phyloP scores from a whole-genome alignment of 1,139 yeast species.

The Debaryomyces psychrophilus region DNA sequence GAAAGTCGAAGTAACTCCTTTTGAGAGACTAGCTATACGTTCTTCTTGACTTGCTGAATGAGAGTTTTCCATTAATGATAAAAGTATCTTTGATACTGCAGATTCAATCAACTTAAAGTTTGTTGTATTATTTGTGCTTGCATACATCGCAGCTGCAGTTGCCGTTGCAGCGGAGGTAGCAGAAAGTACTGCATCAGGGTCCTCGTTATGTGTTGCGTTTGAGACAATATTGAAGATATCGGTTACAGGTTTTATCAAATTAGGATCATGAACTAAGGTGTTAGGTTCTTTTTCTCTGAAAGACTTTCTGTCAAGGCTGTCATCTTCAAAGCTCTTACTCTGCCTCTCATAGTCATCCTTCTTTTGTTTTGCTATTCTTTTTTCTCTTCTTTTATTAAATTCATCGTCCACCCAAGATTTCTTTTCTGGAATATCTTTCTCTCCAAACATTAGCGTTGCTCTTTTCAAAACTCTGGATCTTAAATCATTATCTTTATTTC shows the following conservation, averaged over 20 bases:
- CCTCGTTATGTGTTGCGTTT: conserved; percentile 38
- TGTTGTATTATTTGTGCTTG: conserved; percentile 14
- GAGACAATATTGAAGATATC: conserved; percentile 43
- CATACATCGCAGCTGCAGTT: conserved; percentile 39
- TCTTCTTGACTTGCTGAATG: conserved; percentile 31
- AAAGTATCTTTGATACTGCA: conserved; percentile 30
- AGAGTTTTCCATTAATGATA: conserved; percentile 32
- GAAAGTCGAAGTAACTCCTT: conserved; percentile 24
- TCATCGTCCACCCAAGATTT: conserved; percentile 78
- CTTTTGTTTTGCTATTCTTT: conserved; percentile 49
- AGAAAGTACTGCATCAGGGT: conserved; percentile 39
- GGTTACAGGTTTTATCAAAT: conserved; percentile 30
- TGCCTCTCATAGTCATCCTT: conserved; percentile 26
- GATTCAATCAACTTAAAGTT: conserved; percentile 24
- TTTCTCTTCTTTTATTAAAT: conserved; percentile 64
- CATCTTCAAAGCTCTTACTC: conserved; percentile 9
- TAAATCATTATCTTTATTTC: conserved; percentile 86
- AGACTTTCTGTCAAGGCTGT: conserved; percentile 5
- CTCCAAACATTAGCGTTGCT: conserved; percentile 71
- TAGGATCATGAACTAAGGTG: conserved; percentile 22
- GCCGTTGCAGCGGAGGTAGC: conserved; percentile 47
- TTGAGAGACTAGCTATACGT: conserved; percentile 36
- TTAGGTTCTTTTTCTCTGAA: conserved; percentile 11
- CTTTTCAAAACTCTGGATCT: conserved; percentile 75
- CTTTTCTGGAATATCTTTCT: conserved; percentile 53